A percentile compares a stretch with the other conserved stretches of the same genome.
Conservation (phyloP, 768 basidiomycete genomes). For the Tylopilus vinaceipallidus region DNA sequence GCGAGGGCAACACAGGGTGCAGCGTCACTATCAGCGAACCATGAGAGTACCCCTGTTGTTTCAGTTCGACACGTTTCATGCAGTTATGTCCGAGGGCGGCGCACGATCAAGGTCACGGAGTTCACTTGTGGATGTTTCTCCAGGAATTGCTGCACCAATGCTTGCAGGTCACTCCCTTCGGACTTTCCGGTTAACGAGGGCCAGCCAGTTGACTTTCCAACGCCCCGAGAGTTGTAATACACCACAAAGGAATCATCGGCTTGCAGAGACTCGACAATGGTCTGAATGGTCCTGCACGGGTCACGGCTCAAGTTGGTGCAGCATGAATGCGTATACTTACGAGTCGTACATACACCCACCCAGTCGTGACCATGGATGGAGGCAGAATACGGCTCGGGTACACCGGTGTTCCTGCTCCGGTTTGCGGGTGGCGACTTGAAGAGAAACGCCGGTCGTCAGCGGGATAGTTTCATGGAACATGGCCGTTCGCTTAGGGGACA, state of each 20-base stretch:
- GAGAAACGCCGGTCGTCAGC: slow-evolving; percentile 40
- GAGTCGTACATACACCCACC: slow-evolving; percentile 76
- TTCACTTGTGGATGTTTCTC: slow-evolving; percentile 40
- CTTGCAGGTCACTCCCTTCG: slow-evolving; percentile 70
- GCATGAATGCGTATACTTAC: slow-evolving; percentile 44
- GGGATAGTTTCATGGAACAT: slow-evolving; percentile 6
- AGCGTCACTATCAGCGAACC: slow-evolving; percentile 72
- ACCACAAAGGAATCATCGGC: slow-evolving; percentile 54
- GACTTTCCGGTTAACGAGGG: slow-evolving; percentile 67
- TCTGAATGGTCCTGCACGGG: slow-evolving; percentile 36
- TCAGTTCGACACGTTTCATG: slow-evolving; percentile 5
- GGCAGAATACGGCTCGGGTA: slow-evolving; percentile 60
- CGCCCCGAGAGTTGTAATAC: slow-evolving; percentile 76
- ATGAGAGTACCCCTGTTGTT: slow-evolving; percentile 77
- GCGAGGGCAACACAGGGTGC: slow-evolving; percentile 50
- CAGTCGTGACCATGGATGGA: slow-evolving; percentile 87
- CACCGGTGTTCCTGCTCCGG: slow-evolving; percentile 21
- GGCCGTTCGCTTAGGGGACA: background rate
- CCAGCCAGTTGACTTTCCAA: slow-evolving; percentile 72
- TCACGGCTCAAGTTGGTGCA: background rate
- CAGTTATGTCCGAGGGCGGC: slow-evolving; percentile 22
- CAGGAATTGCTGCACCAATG: slow-evolving; percentile 56
- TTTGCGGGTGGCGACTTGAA: slow-evolving; percentile 40
- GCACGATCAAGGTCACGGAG: slow-evolving; percentile 60
- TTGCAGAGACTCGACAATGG: slow-evolving; percentile 44